phyloP scores from a whole-genome alignment of 2,329 filamentous ascomycete genomes.

The Aspergillus sp. region DNA sequence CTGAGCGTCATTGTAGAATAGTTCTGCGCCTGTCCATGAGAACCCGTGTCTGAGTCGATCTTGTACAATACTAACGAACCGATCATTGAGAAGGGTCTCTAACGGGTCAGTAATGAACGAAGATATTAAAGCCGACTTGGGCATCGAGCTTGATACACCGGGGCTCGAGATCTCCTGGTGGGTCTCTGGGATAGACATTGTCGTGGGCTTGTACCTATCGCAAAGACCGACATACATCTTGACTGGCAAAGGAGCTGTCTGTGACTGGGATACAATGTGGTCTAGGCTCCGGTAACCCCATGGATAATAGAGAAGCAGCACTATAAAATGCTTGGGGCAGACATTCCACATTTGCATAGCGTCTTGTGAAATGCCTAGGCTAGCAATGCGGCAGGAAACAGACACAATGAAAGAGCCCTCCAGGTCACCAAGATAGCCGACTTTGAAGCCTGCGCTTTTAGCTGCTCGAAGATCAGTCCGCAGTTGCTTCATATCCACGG shows the following conservation, averaged over 20 bases:
- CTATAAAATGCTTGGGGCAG: slow-evolving; percentile 65
- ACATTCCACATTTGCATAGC: slow-evolving; percentile 78
- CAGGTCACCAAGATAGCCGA: slow-evolving; percentile 63
- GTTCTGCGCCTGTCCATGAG: slow-evolving; percentile 70
- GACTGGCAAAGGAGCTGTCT: slow-evolving; percentile 24
- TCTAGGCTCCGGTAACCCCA: slow-evolving; percentile 64
- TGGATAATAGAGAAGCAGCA: slow-evolving; percentile 69
- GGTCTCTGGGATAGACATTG: slow-evolving; percentile 54
- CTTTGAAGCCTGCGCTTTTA: slow-evolving; percentile 67
- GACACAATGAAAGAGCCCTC: slow-evolving; percentile 59
- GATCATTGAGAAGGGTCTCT: slow-evolving; percentile 66
- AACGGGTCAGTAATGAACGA: slow-evolving; percentile 71
- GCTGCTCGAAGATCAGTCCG: slow-evolving; percentile 62
- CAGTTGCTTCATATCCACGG: slow-evolving; percentile 37
- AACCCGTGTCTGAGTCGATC: slow-evolving; percentile 56
- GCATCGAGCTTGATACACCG: neutral
- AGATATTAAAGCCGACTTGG: neutral
- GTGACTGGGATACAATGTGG: slow-evolving; percentile 38
- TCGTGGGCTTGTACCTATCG: slow-evolving; percentile 69
- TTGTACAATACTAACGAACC: slow-evolving; percentile 64
- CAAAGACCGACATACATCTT: slow-evolving; percentile 71
- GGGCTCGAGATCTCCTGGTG: slow-evolving; percentile 41
- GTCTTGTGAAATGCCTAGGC: slow-evolving; percentile 73
- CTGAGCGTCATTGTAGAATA: slow-evolving; percentile 54
- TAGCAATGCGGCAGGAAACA: slow-evolving; percentile 68